These are phyloP conservation scores for Talaromyces amestolkiae DNA, from an alignment of 2,329 filamentous ascomycete genomes.

Conservation along the genomic window DNA sequence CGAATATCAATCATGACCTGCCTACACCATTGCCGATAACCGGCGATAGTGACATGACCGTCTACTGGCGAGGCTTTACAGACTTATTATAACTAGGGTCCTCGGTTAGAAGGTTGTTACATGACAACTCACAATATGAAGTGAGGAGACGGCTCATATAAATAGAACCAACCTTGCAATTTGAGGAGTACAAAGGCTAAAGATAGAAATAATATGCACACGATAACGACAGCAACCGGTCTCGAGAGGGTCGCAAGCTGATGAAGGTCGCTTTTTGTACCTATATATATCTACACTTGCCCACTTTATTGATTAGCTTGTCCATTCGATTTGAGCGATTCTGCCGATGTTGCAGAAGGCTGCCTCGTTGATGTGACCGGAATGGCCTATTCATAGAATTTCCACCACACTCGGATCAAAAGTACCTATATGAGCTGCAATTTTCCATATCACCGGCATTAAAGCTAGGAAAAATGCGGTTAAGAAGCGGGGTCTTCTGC, in stretches of 20 bases:
- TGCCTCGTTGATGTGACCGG: background rate
- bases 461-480: background rate
- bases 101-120: background rate
- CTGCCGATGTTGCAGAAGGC: too few relatives aligned
- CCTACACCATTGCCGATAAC: background rate
- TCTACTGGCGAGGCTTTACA: background rate
- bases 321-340: background rate
- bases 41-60: background rate
- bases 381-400: background rate
- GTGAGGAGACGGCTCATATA: background rate
- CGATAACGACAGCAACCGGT: background rate
- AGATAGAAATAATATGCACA: background rate
- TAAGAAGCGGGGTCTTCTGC: slow-evolving; percentile 2
- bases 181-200: background rate
- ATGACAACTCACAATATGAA: background rate
- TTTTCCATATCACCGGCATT: background rate
- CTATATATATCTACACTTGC: background rate
- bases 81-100: background rate
- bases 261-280: background rate
- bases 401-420: background rate
- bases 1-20: background rate
- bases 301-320: background rate
- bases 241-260: background rate
- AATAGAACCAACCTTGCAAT: background rate
- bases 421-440: background rate